Conservation (phyloP, 1,139 yeast species). For the Taiozyma sp. region DNA sequence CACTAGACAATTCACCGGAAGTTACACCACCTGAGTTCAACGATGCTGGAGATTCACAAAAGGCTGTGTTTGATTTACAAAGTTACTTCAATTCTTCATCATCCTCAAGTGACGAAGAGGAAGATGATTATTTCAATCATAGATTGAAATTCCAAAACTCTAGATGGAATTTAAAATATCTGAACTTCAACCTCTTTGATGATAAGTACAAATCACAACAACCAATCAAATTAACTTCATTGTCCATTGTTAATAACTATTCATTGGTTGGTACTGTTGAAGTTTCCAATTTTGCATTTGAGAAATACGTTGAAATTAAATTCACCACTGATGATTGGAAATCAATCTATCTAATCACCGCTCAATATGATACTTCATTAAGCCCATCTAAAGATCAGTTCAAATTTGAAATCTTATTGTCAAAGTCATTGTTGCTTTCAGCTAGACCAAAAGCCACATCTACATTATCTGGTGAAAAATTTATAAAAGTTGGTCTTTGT, state of each 20-base stretch:
- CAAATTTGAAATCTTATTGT: conserved; percentile 19
- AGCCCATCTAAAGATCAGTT: conserved; percentile 47
- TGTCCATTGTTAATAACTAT: conserved; percentile 35
- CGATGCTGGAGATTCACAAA: conserved; percentile 7
- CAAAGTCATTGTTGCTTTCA: conserved; percentile 17
- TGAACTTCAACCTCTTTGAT: conserved; percentile 15
- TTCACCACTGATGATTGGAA: conserved; percentile 52
- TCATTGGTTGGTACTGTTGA: conserved; percentile 51
- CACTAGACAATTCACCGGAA: conserved; percentile 51
- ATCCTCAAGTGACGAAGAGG: conserved; percentile 16
- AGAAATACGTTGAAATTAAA: conserved; percentile 45
- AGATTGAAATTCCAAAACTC: conserved; percentile 9
- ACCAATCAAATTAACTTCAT: conserved; percentile 36
- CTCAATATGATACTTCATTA: conserved; percentile 39
- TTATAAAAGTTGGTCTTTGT: conserved; percentile 20
- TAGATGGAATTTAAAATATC: conserved; percentile 15
- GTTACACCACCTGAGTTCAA: conserved; percentile 21
- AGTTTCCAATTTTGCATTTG: conserved; percentile 48
- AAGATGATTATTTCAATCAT: conserved; percentile 16
- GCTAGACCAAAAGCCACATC: conserved; percentile 1
- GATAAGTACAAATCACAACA: conserved; percentile 40
- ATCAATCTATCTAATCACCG: conserved; percentile 47
- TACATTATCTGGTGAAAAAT: background rate
- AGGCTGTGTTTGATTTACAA: conserved; percentile 19
- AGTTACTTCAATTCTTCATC: conserved; percentile 10